These are phyloP conservation scores for apple (Malus domestica) DNA, from an alignment of 306 rosid species.

Conservation along the genomic window DNA sequence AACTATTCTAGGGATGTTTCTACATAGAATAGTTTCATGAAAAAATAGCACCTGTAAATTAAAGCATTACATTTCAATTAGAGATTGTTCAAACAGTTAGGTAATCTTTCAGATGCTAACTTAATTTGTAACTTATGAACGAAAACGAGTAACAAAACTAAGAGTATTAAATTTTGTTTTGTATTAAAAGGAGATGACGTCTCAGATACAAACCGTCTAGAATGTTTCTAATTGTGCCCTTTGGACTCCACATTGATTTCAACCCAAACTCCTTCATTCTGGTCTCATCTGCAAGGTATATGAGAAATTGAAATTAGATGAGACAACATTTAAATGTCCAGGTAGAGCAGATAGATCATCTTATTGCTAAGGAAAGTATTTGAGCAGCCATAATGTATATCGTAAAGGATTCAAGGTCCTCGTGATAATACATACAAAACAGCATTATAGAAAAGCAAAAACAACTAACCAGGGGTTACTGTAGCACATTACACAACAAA, in stretches of 20 bases:
- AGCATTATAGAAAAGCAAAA: conserved; percentile 10
- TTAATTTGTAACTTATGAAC: too few species aligned
- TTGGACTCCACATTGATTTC: conserved; percentile 99
- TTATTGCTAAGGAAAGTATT: neutral
- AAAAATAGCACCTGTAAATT: conserved; percentile 71
- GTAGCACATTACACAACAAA: conserved; percentile 99
- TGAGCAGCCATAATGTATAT: neutral
- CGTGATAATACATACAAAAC: neutral
- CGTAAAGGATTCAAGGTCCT: neutral
- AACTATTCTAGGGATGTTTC: conserved; percentile 67
- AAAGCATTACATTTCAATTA: neutral
- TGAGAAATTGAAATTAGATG: conserved; percentile 2
- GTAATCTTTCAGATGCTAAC: neutral
- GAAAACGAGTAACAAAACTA: neutral
- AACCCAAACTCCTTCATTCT: conserved; percentile 92
- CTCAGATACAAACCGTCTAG: conserved; percentile 57
- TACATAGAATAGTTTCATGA: conserved; percentile 86
- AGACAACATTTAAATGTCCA: neutral
- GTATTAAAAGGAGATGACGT: neutral
- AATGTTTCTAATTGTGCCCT: conserved; percentile 90
- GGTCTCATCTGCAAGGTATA: conserved; percentile 62
- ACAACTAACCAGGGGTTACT: conserved; percentile 77
- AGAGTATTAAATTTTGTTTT: neutral
- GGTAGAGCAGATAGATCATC: neutral
- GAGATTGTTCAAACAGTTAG: neutral